Evolutionary conservation across 2,329 filamentous ascomycete species (phyloP), one percentile per base, ranked within the genome.

Genomic region (Aspergillus quadricinctus): DNA sequence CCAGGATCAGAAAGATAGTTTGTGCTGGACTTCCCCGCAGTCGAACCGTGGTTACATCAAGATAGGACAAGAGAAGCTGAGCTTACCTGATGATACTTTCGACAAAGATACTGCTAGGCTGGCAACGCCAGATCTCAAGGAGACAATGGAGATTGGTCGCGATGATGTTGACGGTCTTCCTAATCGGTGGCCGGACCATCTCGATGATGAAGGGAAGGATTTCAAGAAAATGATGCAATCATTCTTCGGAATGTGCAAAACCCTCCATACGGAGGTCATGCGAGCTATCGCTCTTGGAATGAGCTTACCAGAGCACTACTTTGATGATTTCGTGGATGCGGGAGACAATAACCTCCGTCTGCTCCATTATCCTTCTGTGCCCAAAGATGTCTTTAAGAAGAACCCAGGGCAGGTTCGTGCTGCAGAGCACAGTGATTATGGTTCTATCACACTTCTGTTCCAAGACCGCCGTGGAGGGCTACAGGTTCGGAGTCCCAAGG

Each of bases 221-320:
- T 95, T 95, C 77, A 87, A 84, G 65, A 66, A 77, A n/a, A 81
- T 81, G 19, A 96, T 96, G 90, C 71, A 86, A 50, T 73, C 73
- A 3, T 97, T 97, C 73, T 89, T 88, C 63, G 80, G 80, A n/a
- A 79, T 80, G 58, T 95, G 91, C 74, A 89, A 91, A 71, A 70
- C 76, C 14, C 72, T 97, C 54, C 89, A 97, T 72, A 78, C 84
- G 28, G 79, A 92, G 61, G 83, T 96, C 21, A 95, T 96, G 90
- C 80, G 88, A 4, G 89, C 90, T 8, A 90, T 96, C 60, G 90
- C 90, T 0, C 76, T 93, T n/a, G 91, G 88, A 0, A 85, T 96
- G 83, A 87, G 82, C 0, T 77, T 94, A 17, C 82, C 86, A 0
- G 82, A 87, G 66, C 66, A 65, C 3, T 95, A 88, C 80, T 97